Evolutionary conservation across 2,329 filamentous ascomycete genomes (phyloP), one percentile per base, ranked within the genome.

Genomic region (Scopulariopsis brevicaulis): DNA sequence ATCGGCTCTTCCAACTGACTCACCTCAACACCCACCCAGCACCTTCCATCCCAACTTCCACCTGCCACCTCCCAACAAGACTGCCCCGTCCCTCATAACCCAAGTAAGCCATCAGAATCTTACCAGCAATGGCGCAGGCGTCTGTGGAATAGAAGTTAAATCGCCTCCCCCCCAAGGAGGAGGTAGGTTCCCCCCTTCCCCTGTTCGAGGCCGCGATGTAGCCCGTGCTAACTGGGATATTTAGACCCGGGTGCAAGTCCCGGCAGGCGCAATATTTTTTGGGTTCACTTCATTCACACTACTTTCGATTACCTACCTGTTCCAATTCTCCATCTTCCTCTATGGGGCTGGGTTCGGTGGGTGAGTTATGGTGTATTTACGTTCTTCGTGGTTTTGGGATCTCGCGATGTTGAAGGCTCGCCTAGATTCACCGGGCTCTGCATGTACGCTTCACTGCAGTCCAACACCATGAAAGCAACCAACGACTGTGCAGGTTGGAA

Each of bases 241-340:
- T 52, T 24, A 57, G 55, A 57, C 55, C 55, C 55, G 55, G 55
- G 55, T 57, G 55, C 55, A 57, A 57, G 40, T 57, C 55, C 46
- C 55, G 55, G 55, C 32, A 52, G 46, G 46, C 46, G 55, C 43
- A 57, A 20, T 2, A 12, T 34, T 37, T 34, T 56, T 35, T 52
- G 35, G 37, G n/a, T 34, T 32, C n/a, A 11, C 50, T 46, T 46
- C 32, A 28, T 46, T 43, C 8, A 1, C 25, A 46, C 28, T 48
- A 28, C 25, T 48, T 34, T 18, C 12, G 34, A 12, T 6, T 35
- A 35, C 7, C 34, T 12, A 35, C 34, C 34, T 35, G 12, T 12
- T 12, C 12, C 34, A 35, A 7, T 6, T 35, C 34, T 35, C 34
- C 34, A 7, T 35, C 12, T 35, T 35, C 18, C 8, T 43, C 18